Evolutionary conservation across 495 filamentous ascomycete genomes (phyloP), one percentile per base, ranked within the genome.

Genomic region (Penicillium chermesinum): DNA sequence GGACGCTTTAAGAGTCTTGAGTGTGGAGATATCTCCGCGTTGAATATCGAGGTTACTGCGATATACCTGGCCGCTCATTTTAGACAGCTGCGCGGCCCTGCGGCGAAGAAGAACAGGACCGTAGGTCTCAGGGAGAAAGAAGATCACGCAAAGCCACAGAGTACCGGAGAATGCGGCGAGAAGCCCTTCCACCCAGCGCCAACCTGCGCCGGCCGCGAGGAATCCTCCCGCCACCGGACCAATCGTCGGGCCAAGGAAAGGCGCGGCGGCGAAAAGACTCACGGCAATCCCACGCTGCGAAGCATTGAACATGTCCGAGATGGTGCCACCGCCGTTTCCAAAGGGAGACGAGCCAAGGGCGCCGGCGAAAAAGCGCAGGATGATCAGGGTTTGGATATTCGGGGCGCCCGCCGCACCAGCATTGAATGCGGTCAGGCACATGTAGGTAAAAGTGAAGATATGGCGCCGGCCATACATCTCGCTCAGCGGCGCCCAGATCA

Each of bases 361-460:
- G 15, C 86, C 82, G n/a, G 80, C 82, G 32, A 88, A 77, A 71
- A 88, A 87, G 21, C 86, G 81, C 13, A 88, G 71, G 44, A 88
- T 74, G 42, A 87, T 62, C 2, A 89, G 64, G 0, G 80, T 77
- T 45, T 76, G 50, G 22, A 84, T 80, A 52, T 84, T 86, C 37
- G 75, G 66, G 2, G 81, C 61, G 9, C 76, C 73, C 2, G 78
- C 77, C 14, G 78, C 76, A n/a, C 74, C 84, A 21, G 78, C 80
- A 50, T 78, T 86, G 65, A 89, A 88, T 1, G 78, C 75, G 7
- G 83, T 78, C 48, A 87, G 63, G 15, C 71, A 70, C 17, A 67
- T 57, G 54, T 79, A 83, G n/a, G 79, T 83, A 46, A 73, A 51
- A 44, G 83, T 76, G 59, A 86, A 89, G 19, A 85, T 68, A 45